Evolutionary conservation across 2,329 filamentous ascomycete species (phyloP).

Genomic region (Ophiobolus disseminans): DNA sequence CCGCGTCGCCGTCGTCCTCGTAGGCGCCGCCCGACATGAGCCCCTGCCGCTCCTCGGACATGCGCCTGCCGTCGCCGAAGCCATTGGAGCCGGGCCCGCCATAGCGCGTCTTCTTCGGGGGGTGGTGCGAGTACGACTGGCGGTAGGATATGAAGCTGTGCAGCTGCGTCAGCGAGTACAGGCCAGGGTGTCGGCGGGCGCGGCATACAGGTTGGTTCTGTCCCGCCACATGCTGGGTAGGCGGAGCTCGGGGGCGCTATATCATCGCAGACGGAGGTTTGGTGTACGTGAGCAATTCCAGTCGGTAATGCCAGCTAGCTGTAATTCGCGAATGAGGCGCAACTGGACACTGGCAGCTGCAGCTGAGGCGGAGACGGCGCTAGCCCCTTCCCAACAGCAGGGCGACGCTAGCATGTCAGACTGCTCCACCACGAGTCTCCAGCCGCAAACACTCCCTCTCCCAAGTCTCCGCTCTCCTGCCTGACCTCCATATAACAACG

Average conservation of each 20-base stretch:
- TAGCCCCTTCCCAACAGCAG: slow-evolving; percentile 25
- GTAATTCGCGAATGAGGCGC: no score
- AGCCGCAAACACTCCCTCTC: slow-evolving; percentile 37
- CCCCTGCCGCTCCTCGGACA: slow-evolving; percentile 74
- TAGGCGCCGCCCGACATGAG: slow-evolving; percentile 82
- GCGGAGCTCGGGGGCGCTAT: slow-evolving; percentile 33
- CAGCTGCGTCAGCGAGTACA: slow-evolving; percentile 43
- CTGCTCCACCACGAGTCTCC: slow-evolving; percentile 32
- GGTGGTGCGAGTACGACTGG: slow-evolving; percentile 96
- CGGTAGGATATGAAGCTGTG: slow-evolving; percentile 96
- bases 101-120: slow-evolving; percentile 79
- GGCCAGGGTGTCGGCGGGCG: slow-evolving; percentile 16
- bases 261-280: slow-evolving; percentile 33
- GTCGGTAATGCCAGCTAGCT: slow-evolving; percentile 4
- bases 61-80: slow-evolving; percentile 53
- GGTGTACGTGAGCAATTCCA: slow-evolving; percentile 9
- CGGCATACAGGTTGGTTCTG: slow-evolving; percentile 90
- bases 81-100: slow-evolving; percentile 62
- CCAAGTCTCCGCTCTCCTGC: slow-evolving; percentile 16
- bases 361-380: slow-evolving; percentile 2
- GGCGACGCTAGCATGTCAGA: slow-evolving; percentile 28
- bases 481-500: slow-evolving; percentile 15
- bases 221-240: slow-evolving; percentile 87
- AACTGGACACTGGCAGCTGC: slow-evolving; percentile 1
- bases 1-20: slow-evolving; percentile 85